Conservation (phyloP, 257 asterid genomes). For the Capsicum baccatum region DNA sequence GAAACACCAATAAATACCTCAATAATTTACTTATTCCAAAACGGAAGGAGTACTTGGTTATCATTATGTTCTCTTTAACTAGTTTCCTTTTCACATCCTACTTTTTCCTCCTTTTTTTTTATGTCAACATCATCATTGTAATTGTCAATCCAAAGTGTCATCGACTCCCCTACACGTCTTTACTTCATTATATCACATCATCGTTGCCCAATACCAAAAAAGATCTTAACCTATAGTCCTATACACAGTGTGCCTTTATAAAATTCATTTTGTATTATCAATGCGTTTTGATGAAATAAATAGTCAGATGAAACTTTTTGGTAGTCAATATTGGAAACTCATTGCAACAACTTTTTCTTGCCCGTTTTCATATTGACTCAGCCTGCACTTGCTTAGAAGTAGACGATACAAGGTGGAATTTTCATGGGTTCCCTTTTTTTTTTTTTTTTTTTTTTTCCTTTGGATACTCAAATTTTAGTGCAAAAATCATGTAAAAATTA, state of each 20-base stretch:
- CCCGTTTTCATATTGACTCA: not conserved
- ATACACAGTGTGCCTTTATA: not conserved
- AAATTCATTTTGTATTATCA: not conserved
- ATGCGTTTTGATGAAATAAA: not conserved
- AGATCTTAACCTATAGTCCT: not conserved
- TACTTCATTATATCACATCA: not conserved
- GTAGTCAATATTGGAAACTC: not conserved
- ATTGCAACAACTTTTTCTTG: not conserved
- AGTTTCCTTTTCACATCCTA: not conserved
- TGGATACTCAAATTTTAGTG: not conserved
- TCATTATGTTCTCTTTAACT: not conserved
- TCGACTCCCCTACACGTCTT: not conserved
- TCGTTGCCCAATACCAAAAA: not conserved
- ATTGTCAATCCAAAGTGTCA: not conserved
- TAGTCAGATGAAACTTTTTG: not conserved
- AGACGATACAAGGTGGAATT: not conserved
- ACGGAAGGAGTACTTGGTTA: not conserved
- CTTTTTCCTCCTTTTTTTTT: not conserved
- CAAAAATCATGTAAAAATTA: not conserved
- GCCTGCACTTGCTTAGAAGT: not conserved
- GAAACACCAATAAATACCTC: no score
- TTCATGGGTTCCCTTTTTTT: not conserved
- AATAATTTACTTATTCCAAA: no score
- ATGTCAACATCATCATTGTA: not conserved
- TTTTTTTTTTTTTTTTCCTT: not conserved